These are phyloP conservation scores for Eimeria brunetti DNA, from an alignment of 169 alveolate genomes.

Conservation along the genomic window DNA sequence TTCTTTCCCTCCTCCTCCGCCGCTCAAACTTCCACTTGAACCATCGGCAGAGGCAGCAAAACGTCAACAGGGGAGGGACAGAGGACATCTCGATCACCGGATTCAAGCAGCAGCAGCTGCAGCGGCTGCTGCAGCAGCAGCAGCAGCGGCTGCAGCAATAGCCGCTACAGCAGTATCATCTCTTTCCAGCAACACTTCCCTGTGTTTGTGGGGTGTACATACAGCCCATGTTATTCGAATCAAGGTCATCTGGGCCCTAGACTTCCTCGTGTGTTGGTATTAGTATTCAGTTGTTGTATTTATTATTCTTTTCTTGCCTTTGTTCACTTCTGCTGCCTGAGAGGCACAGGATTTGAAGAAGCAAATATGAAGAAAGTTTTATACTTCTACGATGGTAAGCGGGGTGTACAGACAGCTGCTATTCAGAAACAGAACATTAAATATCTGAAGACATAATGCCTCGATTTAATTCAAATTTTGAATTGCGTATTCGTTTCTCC, in stretches of 20 bases:
- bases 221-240: not conserved
- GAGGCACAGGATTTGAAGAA: not conserved
- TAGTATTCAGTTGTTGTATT: no score
- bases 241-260: not conserved
- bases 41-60: no score
- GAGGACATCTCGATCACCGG: not conserved
- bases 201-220: not conserved
- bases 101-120: not conserved
- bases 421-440: not conserved
- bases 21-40: not conserved
- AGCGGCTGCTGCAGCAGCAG: constrained; percentile 16
- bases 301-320: no score
- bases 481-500: not conserved
- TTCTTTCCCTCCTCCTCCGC: not conserved
- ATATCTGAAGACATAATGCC: not conserved
- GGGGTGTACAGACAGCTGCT: not conserved
- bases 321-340: not conserved
- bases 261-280: not conserved
- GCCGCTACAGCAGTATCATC: not conserved
- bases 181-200: not conserved
- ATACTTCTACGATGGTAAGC: constrained; percentile 72
- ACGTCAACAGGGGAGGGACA: no score
- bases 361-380: constrained; percentile 36
- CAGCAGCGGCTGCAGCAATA: constrained; percentile 18
- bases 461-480: not conserved